Conservation (phyloP, 1,284 basidiomycete species). For the Hemileia vastatrix region DNA sequence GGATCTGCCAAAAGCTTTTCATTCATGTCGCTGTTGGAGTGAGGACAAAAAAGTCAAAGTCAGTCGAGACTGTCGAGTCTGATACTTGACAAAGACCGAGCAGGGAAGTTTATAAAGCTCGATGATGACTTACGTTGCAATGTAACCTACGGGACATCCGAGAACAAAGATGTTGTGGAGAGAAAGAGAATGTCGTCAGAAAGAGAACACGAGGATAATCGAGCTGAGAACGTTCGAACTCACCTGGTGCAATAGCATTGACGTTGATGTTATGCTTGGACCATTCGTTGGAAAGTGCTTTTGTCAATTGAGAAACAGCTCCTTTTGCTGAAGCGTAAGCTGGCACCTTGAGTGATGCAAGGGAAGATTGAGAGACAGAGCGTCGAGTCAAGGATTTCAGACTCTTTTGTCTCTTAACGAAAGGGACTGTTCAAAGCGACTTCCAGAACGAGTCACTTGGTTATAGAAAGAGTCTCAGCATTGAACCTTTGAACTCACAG, state of each 20-base stretch:
- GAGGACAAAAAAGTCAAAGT: too few species aligned
- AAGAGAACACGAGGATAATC: not conserved
- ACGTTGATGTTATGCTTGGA: slow-evolving; percentile 74
- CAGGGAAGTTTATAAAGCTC: too few species aligned
- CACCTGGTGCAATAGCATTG: slow-evolving; percentile 80
- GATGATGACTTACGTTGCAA: too few species aligned
- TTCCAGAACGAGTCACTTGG: slow-evolving; percentile 43
- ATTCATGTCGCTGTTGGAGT: slow-evolving; percentile 51
- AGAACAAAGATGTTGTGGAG: not conserved
- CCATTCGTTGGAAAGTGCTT: slow-evolving; percentile 56
- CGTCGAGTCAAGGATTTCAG: not conserved
- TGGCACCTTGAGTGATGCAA: slow-evolving; percentile 69
- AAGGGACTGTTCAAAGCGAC: not conserved
- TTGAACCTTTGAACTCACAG: too few species aligned
- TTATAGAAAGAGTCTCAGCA: slow-evolving; percentile 23
- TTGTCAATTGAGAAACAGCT: slow-evolving; percentile 53
- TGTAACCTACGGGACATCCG: not conserved
- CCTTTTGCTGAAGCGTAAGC: slow-evolving; percentile 84
- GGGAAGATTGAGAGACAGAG: not conserved
- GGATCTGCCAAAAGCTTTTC: slow-evolving; percentile 65
- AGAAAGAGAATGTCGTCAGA: not conserved
- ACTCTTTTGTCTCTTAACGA: slow-evolving; percentile 43
- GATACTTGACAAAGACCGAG: too few species aligned
- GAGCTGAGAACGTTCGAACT: slow-evolving; percentile 76
- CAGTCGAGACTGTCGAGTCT: too few species aligned